phyloP scores from a whole-genome alignment of 345 rosid genomes.

The Pistacia vera region DNA sequence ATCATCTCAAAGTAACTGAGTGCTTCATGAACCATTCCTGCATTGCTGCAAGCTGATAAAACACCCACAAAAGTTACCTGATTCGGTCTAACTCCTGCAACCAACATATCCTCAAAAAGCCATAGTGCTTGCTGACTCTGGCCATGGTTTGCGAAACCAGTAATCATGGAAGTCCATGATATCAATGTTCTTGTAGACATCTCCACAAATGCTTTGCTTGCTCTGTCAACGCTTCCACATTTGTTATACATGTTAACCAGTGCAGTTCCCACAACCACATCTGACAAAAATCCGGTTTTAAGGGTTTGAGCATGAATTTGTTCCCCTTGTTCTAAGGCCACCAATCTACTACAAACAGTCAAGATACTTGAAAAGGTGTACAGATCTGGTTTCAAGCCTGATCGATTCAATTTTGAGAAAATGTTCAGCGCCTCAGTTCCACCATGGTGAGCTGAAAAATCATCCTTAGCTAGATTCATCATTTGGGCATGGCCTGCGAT shows the following conservation, averaged over 20 bases:
- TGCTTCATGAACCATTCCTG: slow-evolving; percentile 55
- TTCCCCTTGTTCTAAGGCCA: slow-evolving; percentile 51
- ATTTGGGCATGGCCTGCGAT: slow-evolving; percentile 60
- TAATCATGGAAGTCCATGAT: slow-evolving; percentile 64
- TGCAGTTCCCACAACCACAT: slow-evolving; percentile 56
- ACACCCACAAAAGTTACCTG: slow-evolving; percentile 59
- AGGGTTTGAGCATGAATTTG: slow-evolving; percentile 56
- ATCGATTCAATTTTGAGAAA: slow-evolving; percentile 36
- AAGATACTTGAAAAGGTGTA: slow-evolving; percentile 60
- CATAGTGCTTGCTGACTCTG: slow-evolving; percentile 45
- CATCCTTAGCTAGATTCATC: slow-evolving; percentile 44
- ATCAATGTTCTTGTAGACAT: slow-evolving; percentile 57
- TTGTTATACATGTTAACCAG: slow-evolving; percentile 58
- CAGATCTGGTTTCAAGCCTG: slow-evolving; percentile 46
- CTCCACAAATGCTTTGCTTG: slow-evolving; percentile 50
- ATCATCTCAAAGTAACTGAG: slow-evolving; percentile 49
- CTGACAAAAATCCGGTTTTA: slow-evolving; percentile 45
- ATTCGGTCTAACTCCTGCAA: slow-evolving; percentile 54
- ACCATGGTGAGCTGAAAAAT: slow-evolving; percentile 32
- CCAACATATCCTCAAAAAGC: slow-evolving; percentile 64
- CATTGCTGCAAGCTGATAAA: slow-evolving; percentile 57
- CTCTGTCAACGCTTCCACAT: slow-evolving; percentile 54
- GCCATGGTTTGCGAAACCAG: slow-evolving; percentile 49
- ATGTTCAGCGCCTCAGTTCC: slow-evolving; percentile 50
- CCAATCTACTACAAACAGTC: slow-evolving; percentile 45